Conservation (phyloP, 306 rosid genomes). For the Abrus pulchellus region DNA sequence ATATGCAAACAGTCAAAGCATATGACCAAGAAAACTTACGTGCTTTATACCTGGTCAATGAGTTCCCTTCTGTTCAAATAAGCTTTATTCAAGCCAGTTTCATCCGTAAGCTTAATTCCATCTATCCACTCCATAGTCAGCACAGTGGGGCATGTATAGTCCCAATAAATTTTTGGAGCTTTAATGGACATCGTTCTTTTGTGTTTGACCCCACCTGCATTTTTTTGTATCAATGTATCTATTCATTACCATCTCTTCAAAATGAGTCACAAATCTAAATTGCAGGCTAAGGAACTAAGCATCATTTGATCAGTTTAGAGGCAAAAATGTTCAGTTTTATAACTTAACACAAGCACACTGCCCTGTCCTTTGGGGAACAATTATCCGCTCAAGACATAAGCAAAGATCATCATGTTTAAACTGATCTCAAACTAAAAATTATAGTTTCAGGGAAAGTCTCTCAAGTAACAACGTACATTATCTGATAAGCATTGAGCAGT, state of each 20-base stretch:
- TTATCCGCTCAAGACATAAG: slow-evolving; percentile 19
- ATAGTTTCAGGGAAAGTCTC: slow-evolving; percentile 5
- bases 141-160: slow-evolving; percentile 71
- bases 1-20: slow-evolving; percentile 38
- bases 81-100: slow-evolving; percentile 67
- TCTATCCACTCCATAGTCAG: slow-evolving; percentile 99
- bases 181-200: slow-evolving; percentile 56
- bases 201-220: slow-evolving; percentile 52
- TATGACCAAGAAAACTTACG: slow-evolving; percentile 34
- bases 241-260: slow-evolving; percentile 56
- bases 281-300: slow-evolving; percentile 37
- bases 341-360: slow-evolving; percentile 27
- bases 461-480: not conserved
- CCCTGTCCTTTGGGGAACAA: slow-evolving; percentile 40
- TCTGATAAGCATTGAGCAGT: slow-evolving; percentile 11
- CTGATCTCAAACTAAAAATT: slow-evolving; percentile 27
- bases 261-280: slow-evolving; percentile 46
- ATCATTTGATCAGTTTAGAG: slow-evolving; percentile 28
- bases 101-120: slow-evolving; percentile 97
- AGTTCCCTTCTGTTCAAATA: slow-evolving; percentile 80
- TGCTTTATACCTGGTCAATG: slow-evolving; percentile 79
- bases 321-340: slow-evolving; percentile 29
- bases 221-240: slow-evolving; percentile 16
- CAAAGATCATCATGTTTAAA: slow-evolving; percentile 21
- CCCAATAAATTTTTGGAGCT: slow-evolving; percentile 98